Conservation (phyloP, 169 alveolate genomes). For the Perkinsus chesapeaki region DNA sequence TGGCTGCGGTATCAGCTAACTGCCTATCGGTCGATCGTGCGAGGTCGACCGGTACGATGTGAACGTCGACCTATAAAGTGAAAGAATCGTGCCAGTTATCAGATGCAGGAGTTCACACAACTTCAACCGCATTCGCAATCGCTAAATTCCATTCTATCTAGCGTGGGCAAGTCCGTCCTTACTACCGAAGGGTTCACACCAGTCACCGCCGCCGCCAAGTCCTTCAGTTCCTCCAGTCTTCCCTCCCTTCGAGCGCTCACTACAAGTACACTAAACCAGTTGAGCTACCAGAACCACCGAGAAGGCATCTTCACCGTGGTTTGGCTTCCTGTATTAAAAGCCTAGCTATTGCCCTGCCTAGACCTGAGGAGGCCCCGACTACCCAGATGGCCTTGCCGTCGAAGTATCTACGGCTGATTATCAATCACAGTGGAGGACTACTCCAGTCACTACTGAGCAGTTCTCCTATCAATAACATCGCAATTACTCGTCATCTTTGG, state of each 20-base stretch:
- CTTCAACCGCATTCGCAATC: too few relatives aligned
- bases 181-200: not conserved
- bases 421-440: not conserved
- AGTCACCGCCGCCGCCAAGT: not conserved
- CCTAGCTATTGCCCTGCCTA: not conserved
- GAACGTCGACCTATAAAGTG: not conserved
- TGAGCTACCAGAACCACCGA: not conserved
- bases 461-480: not conserved
- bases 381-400: not conserved
- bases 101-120: too few relatives aligned
- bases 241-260: not conserved
- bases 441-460: not conserved
- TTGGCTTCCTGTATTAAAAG: not conserved
- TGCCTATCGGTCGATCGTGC: not conserved
- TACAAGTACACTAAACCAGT: not conserved
- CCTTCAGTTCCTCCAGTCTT: not conserved
- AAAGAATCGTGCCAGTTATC: not conserved
- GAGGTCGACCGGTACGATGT: not conserved
- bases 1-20: not conserved
- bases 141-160: too few relatives aligned
- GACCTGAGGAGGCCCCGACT: not conserved
- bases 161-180: too few relatives aligned
- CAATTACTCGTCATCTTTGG: not conserved
- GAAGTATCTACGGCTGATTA: not conserved
- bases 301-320: not conserved